Evolutionary conservation across 176 grass and related monocot genomes (phyloP), one percentile per base, ranked within the genome.

Genomic region (Oryza glaberrima): DNA sequence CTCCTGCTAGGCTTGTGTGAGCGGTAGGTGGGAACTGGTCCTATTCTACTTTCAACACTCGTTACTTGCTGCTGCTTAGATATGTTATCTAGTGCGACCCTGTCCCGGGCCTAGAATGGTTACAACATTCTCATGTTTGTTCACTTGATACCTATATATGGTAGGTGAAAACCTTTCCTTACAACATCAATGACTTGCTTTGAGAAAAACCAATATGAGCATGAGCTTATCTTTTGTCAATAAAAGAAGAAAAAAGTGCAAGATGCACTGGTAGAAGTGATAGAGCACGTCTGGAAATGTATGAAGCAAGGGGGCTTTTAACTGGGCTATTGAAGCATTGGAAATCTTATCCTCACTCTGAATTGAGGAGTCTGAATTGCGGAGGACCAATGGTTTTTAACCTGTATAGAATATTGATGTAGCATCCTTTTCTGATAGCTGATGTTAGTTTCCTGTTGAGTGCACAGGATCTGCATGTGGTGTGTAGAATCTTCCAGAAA

Each of bases 401-500:
- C 8, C 23, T 63, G n/a, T 2, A 63, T 63, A 7, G 58, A n/a
- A 63, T 23, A 10, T 1, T 23, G 17, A 17, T 58, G 5, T 58
- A 17, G 17, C 52, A 58, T 20, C 47, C 20, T 74, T 34, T 40
- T n/a, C 22, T 32, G 60, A 67, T 65, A 17, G 22, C 48, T 70
- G 22, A 70, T 91, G 56, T 77, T 80, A 13, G 34, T 88, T 94
- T 79, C 35, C 25, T 80, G 45, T 22, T 88, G 22, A 54, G 16
- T 71, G 17, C 0, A n/a, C 65, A 98, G 96, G 93, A 98, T 87
- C 76, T 90, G 54, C 85, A 89, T 49, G 96, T 98, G 73, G 96
- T 98, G 17, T 98, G 96, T 81, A 93, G 96, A 75, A 94, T 98
- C 65, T 98, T 98, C 69, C 91, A 98, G 85, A 98, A 98, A 70